Conservation (phyloP, 1,139 yeast genomes). For the Sugiyamaella xylanicola region DNA sequence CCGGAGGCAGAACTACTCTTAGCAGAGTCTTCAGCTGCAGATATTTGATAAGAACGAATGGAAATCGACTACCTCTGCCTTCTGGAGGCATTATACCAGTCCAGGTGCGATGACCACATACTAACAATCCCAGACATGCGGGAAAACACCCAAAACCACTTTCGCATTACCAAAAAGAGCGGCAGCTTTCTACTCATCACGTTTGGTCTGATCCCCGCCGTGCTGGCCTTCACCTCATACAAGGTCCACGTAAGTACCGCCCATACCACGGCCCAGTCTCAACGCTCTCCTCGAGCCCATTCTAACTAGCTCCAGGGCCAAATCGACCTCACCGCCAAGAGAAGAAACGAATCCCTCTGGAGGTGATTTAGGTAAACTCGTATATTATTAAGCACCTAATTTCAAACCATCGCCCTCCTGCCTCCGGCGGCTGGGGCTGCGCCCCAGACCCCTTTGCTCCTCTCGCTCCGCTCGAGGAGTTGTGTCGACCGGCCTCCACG, state of each 20-base stretch:
- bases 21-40: too few species aligned
- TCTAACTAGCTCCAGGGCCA: constrained; percentile 31
- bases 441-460: not conserved
- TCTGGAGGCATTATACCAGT: too few species aligned
- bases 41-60: too few species aligned
- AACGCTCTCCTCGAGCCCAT: not conserved
- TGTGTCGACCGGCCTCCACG: too few species aligned
- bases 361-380: constrained; percentile 26
- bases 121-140: constrained; percentile 34
- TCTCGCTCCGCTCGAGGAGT: too few species aligned
- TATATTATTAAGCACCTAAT: not conserved
- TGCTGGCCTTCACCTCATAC: constrained; percentile 38
- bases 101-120: too few species aligned
- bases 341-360: constrained; percentile 39
- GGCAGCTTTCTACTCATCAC: constrained; percentile 40
- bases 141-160: constrained; percentile 38
- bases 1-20: too few species aligned
- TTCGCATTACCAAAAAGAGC: constrained; percentile 38
- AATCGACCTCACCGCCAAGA: constrained; percentile 36
- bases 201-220: constrained; percentile 41
- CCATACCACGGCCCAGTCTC: not conserved
- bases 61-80: too few species aligned
- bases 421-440: not conserved
- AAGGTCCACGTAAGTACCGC: constrained; percentile 22
- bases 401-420: not conserved